A percentile compares a stretch with the other conserved stretches of the same genome.
phyloP scores from a whole-genome alignment of 805 yeast genomes.

The Candida stauntonica region DNA sequence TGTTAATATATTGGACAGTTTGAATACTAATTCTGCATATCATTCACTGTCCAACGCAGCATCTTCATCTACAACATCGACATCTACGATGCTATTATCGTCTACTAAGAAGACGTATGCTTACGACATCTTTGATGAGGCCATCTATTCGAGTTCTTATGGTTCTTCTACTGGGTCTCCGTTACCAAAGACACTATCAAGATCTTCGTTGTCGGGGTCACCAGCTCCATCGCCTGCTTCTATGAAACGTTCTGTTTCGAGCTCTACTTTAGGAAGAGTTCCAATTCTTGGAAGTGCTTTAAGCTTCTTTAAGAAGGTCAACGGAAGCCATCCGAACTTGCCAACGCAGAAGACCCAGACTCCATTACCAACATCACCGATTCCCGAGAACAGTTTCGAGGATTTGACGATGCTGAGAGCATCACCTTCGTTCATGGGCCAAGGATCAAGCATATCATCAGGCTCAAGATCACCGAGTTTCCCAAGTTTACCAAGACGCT shows the following conservation, averaged over 20 bases:
- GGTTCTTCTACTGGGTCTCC: slow-evolving; percentile 6
- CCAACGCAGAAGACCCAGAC: slow-evolving; percentile 8
- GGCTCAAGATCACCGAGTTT: slow-evolving; percentile 12
- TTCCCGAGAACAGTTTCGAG: slow-evolving; percentile 7
- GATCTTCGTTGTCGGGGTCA: slow-evolving; percentile 6
- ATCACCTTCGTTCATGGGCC: slow-evolving; percentile 10
- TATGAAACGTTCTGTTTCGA: slow-evolving; percentile 17
- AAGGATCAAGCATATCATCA: slow-evolving; percentile 10
- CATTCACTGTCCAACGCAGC: background rate
- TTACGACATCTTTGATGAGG: slow-evolving; percentile 63
- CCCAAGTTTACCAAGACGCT: slow-evolving; percentile 7
- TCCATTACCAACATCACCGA: slow-evolving; percentile 5
- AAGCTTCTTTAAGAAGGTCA: slow-evolving; percentile 24
- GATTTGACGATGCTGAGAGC: slow-evolving; percentile 2
- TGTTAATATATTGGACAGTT: slow-evolving; percentile 10
- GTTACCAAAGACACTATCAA: background rate
- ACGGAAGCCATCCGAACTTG: slow-evolving; percentile 9
- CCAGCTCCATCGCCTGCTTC: slow-evolving; percentile 10
- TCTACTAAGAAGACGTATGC: slow-evolving; percentile 43
- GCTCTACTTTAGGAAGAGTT: slow-evolving; percentile 18
- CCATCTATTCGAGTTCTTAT: slow-evolving; percentile 38
- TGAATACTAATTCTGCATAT: slow-evolving; percentile 2
- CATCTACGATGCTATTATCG: slow-evolving; percentile 15
- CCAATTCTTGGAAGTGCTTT: slow-evolving; percentile 24
- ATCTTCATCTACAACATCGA: slow-evolving; percentile 9